Evolutionary conservation across 2,329 filamentous ascomycete genomes (phyloP).

Genomic region (Waltergamsia citrina): DNA sequence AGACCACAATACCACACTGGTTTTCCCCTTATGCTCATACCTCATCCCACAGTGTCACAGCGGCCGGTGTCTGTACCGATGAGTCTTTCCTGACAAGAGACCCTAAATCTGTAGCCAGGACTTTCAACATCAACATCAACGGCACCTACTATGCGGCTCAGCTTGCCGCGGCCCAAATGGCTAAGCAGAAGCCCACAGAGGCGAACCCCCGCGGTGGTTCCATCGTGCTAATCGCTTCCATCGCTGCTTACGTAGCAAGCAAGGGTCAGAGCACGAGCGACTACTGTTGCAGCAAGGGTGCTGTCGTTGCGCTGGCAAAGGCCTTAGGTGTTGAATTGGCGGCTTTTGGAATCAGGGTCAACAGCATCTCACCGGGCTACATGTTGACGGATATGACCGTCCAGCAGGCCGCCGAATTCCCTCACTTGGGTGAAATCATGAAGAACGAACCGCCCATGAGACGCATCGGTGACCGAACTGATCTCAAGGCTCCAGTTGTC

Average conservation of each 20-base stretch:
- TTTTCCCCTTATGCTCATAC: no score
- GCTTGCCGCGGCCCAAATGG: conserved; percentile 23
- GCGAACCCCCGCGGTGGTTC: conserved; percentile 15
- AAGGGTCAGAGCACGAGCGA: conserved; percentile 19
- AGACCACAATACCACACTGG: no score
- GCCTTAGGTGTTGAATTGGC: conserved; percentile 22
- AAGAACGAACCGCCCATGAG: conserved; percentile 27
- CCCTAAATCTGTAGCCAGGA: conserved; percentile 12
- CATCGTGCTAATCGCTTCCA: conserved; percentile 21
- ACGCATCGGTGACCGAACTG: conserved; percentile 24
- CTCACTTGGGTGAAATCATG: conserved; percentile 21
- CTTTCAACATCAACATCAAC: conserved; percentile 16
- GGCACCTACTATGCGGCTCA: conserved; percentile 25
- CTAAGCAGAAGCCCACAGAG: conserved; percentile 13
- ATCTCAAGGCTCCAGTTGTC: conserved; percentile 27
- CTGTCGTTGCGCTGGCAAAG: conserved; percentile 33
- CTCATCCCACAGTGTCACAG: no score
- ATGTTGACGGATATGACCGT: conserved; percentile 23
- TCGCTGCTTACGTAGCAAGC: conserved; percentile 18
- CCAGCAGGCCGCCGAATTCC: conserved; percentile 14
- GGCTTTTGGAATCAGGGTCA: conserved; percentile 16
- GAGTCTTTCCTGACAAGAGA: conserved; percentile 15
- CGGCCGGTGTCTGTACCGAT: conserved; percentile 16
- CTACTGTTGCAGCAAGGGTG: conserved; percentile 37
- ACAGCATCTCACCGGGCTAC: conserved; percentile 23